Conservation (phyloP, 345 rosid species). For the Syzygium aqueum region DNA sequence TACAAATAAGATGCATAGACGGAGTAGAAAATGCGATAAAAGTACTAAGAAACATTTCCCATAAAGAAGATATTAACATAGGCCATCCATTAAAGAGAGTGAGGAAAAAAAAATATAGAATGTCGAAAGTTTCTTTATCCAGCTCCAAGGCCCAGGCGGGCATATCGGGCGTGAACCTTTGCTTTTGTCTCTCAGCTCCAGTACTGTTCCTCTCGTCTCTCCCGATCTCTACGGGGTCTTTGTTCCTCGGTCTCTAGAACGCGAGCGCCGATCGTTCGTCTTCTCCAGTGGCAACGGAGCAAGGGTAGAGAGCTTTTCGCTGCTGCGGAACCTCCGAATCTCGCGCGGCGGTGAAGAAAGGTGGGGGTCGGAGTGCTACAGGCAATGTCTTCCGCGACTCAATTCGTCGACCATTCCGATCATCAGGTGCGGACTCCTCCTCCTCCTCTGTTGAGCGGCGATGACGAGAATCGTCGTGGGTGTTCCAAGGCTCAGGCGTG, state of each 20-base stretch:
- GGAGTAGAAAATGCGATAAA: neutral
- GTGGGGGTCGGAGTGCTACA: neutral
- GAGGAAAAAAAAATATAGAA: neutral
- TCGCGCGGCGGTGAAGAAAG: neutral
- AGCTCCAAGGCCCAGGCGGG: neutral
- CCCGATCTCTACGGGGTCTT: neutral
- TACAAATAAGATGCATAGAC: neutral
- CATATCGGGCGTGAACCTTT: neutral
- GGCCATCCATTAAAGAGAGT: neutral
- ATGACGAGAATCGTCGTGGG: neutral
- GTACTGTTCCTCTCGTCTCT: neutral
- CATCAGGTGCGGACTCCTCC: conserved; percentile 8
- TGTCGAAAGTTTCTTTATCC: neutral
- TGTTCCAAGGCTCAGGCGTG: conserved; percentile 30
- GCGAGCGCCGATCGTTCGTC: neutral
- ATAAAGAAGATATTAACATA: neutral
- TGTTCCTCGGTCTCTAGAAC: neutral
- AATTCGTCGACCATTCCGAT: neutral
- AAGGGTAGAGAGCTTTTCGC: neutral
- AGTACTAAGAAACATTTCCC: neutral
- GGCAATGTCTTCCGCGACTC: neutral
- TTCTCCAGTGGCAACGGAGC: neutral
- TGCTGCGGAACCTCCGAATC: neutral
- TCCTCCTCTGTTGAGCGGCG: conserved; percentile 1
- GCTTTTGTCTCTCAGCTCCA: neutral